Evolutionary conservation across 1,284 basidiomycete species (phyloP).

Genomic region (Kalmanozyma brasiliensis): DNA sequence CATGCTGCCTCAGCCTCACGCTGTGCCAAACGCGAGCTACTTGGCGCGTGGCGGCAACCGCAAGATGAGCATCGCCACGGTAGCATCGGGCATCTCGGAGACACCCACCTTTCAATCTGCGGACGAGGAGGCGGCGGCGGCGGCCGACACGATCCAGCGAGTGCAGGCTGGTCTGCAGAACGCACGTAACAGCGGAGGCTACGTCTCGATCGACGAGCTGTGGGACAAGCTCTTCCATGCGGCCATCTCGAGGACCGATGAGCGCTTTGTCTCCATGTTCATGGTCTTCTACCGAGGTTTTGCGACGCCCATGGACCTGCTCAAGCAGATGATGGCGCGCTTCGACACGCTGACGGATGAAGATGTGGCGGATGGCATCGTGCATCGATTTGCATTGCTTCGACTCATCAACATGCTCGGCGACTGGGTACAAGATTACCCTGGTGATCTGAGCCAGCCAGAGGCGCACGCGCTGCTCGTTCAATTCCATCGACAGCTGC

Average conservation of each 20-base stretch:
- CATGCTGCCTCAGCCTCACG: background rate
- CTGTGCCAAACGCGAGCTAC: slow-evolving; percentile 1
- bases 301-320: slow-evolving; percentile 56
- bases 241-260: slow-evolving; percentile 57
- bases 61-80: slow-evolving; percentile 56
- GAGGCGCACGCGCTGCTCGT: slow-evolving; percentile 50
- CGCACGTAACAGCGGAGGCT: slow-evolving; percentile 55
- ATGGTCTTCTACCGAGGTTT: slow-evolving; percentile 64
- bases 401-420: slow-evolving; percentile 56
- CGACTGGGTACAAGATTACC: slow-evolving; percentile 64
- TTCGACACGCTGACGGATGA: slow-evolving; percentile 52
- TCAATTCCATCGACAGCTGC: slow-evolving; percentile 46
- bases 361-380: slow-evolving; percentile 47
- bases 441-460: slow-evolving; percentile 58
- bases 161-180: slow-evolving; percentile 55
- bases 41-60: slow-evolving; percentile 16
- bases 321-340: slow-evolving; percentile 50
- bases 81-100: slow-evolving; percentile 33
- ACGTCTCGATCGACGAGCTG: slow-evolving; percentile 60
- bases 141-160: slow-evolving; percentile 47
- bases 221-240: slow-evolving; percentile 64
- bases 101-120: slow-evolving; percentile 37
- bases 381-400: slow-evolving; percentile 60
- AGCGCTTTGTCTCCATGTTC: slow-evolving; percentile 57
- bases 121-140: slow-evolving; percentile 25